Percentiles rank a stretch among this genome's conserved stretches.
phyloP scores from a whole-genome alignment of 345 rosid species.

The Gossypium anomalum region DNA sequence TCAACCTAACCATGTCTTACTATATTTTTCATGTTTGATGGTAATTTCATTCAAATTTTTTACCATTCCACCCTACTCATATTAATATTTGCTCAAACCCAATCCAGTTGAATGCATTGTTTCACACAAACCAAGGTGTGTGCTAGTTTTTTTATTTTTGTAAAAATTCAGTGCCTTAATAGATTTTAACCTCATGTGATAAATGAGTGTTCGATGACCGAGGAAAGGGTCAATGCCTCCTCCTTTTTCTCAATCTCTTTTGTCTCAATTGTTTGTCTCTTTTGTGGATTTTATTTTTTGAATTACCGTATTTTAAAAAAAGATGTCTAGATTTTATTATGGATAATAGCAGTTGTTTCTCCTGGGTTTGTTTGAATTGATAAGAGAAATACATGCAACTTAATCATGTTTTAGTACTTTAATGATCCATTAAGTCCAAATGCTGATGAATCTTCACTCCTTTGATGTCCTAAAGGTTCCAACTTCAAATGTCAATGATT shows the following conservation, averaged over 20 bases:
- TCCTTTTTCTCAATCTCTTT: neutral
- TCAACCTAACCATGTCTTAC: no score
- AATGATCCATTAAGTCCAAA: neutral
- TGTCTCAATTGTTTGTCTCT: neutral
- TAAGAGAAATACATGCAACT: neutral
- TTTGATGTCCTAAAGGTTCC: neutral
- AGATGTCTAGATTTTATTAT: neutral
- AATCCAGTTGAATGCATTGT: no score
- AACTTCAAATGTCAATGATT: no score
- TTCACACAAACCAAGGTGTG: no score
- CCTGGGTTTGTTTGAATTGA: neutral
- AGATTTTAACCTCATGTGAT: constrained; percentile 4
- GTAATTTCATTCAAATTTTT: no score
- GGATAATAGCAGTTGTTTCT: neutral
- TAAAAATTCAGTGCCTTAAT: neutral
- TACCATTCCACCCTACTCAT: no score
- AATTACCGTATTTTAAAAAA: no score
- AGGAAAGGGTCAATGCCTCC: neutral
- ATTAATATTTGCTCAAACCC: no score
- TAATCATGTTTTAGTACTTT: neutral
- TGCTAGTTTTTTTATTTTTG: neutral
- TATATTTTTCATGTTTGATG: no score
- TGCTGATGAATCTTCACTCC: neutral
- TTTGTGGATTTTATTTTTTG: neutral
- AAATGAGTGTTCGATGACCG: neutral